Evolutionary conservation across 2,329 filamentous ascomycete species (phyloP), one percentile per base, ranked within the genome.

Genomic region (Aaosphaeria arxii): DNA sequence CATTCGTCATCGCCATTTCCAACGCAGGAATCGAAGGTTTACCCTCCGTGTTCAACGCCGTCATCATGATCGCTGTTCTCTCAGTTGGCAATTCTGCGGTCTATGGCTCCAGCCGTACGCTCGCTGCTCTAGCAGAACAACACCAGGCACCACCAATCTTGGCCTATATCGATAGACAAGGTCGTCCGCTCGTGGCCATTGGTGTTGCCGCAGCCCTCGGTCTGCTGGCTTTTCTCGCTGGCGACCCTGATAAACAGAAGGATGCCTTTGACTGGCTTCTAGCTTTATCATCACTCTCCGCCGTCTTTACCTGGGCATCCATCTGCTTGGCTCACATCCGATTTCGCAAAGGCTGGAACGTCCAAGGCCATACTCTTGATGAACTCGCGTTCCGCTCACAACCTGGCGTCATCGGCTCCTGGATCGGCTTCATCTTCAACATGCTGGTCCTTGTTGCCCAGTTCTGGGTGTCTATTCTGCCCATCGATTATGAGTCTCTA

Each of bases 261-360:
- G 70, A 67, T 1, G 76, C 83, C 52, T 87, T 87, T 71, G 74
- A 74, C 58, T 87, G 84, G 84, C 77, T 87, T 69, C 77, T 88
- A 38, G 82, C 87, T 50, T 78, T 90, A 42, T 88, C 86, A 1
- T 87, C 85, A 42, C 78, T 91, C 28, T 87, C 85, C 7, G 85
- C 82, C 41, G 80, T 90, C 64, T 88, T 91, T 74, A 91, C 87
- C 5, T 91, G 88, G 88, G 83, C 79, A 46, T 88, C 88, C 55
- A 92, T 96, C 68, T 95, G 90, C 69, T 74, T 95, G n/a, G 83
- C 87, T 28, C 91, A 96, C 71, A 95, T 96, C 64, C 89, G 91
- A 47, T 96, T 96, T 80, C 89, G 91, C 54, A 74, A 74, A 50
- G 69, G 65, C 24, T 72, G 69, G 69, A 57, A 56, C 35, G 61